phyloP scores from a whole-genome alignment of 1,139 yeast genomes.

The Eremothecium cymbalariae region DNA sequence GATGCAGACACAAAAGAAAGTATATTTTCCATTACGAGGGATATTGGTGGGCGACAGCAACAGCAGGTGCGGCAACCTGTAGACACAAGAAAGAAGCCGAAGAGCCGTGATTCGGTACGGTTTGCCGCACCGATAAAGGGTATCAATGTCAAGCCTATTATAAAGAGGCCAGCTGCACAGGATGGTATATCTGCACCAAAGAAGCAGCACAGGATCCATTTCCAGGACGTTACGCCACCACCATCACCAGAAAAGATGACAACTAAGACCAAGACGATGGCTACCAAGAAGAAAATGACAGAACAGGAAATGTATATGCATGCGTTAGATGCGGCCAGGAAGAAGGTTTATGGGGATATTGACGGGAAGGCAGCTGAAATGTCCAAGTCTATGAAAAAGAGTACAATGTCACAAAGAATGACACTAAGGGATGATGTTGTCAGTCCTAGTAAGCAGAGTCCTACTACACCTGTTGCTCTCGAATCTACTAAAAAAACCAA shows the following conservation, averaged over 20 bases:
- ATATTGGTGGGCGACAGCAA: not conserved
- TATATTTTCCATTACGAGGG: conserved; percentile 6
- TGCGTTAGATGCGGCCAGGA: conserved; percentile 29
- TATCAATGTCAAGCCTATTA: no score
- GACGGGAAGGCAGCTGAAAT: not conserved
- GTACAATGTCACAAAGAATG: conserved; percentile 22
- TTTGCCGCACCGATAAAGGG: no score
- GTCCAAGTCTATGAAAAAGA: conserved; percentile 7
- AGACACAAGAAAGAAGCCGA: no score
- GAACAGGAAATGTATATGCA: conserved; percentile 31
- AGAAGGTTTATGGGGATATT: conserved; percentile 26
- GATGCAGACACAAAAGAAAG: not conserved
- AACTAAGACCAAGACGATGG: not conserved
- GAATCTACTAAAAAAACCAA: no score
- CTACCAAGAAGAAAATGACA: conserved; percentile 15
- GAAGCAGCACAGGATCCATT: not conserved
- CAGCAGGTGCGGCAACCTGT: not conserved
- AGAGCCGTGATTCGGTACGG: no score
- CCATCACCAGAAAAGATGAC: no score
- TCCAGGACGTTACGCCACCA: no score
- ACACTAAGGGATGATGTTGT: conserved; percentile 17
- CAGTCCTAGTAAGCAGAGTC: conserved; percentile 3
- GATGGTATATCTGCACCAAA: no score
- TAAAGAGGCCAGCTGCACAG: no score
- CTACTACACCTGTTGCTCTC: no score